A percentile compares a stretch with the other conserved stretches of the same genome.
phyloP scores from a whole-genome alignment of 202 grass and related monocot genomes.

The Alloteropsis angusta region DNA sequence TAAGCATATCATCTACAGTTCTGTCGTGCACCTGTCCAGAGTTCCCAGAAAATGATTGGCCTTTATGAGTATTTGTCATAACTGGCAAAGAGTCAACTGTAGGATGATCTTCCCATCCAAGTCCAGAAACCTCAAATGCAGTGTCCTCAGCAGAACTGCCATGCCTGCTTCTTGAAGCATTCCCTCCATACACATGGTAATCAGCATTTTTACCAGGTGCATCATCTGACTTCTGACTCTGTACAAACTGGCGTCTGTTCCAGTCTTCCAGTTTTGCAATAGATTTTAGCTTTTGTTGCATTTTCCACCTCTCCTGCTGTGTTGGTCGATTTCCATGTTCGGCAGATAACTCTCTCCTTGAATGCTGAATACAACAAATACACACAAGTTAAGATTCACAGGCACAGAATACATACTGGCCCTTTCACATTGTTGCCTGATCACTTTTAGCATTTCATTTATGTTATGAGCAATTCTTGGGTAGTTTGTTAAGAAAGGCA shows the following conservation, averaged over 20 bases:
- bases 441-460: conserved; percentile 16
- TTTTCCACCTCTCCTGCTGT: conserved; percentile 39
- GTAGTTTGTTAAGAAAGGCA: not conserved
- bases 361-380: conserved; percentile 36
- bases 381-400: conserved; percentile 3
- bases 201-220: conserved; percentile 12
- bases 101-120: not conserved
- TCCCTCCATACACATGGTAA: conserved; percentile 20
- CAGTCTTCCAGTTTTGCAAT: conserved; percentile 53
- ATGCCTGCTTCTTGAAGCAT: not conserved
- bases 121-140: not conserved
- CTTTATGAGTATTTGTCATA: conserved; percentile 1
- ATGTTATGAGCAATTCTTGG: not conserved
- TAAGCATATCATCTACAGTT: conserved; percentile 18
- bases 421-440: conserved; percentile 1
- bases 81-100: not conserved
- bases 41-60: not conserved
- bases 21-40: conserved; percentile 15
- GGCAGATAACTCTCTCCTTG: conserved; percentile 56
- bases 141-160: not conserved
- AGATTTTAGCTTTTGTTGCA: conserved; percentile 53
- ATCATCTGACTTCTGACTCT: conserved; percentile 17
- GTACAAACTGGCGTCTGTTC: conserved; percentile 20
- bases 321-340: conserved; percentile 44
- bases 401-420: not conserved